These are phyloP conservation scores for Fusarium setosum DNA, from an alignment of 2,329 filamentous ascomycete species.

Conservation along the genomic window DNA sequence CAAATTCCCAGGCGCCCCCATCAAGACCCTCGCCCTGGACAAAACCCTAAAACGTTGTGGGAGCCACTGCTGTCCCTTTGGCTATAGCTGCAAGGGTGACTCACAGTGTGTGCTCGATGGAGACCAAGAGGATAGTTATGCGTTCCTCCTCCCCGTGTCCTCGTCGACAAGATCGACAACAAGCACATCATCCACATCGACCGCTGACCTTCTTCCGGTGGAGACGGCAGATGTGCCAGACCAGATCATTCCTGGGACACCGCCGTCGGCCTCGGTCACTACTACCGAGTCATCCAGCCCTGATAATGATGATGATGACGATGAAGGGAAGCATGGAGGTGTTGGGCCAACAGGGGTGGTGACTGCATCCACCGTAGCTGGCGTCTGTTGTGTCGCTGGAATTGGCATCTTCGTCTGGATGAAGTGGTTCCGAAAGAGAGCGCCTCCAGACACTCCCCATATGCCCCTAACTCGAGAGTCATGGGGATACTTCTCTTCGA, in stretches of 20 bases:
- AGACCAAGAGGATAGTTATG: slow-evolving; percentile 36
- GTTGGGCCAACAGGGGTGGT: slow-evolving; percentile 36
- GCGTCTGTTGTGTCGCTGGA: slow-evolving; percentile 36
- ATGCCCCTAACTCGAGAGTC: slow-evolving; percentile 18
- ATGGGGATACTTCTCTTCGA: slow-evolving; percentile 36
- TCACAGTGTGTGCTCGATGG: slow-evolving; percentile 34
- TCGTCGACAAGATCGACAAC: slow-evolving; percentile 9
- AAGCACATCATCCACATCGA: slow-evolving; percentile 11
- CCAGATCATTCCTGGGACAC: slow-evolving; percentile 3
- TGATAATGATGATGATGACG: slow-evolving; percentile 11
- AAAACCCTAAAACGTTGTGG: slow-evolving; percentile 34
- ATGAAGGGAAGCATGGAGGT: slow-evolving; percentile 10
- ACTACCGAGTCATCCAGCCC: slow-evolving; percentile 17
- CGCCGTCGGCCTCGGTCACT: slow-evolving; percentile 15
- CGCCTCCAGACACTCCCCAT: slow-evolving; percentile 1
- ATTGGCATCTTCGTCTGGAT: slow-evolving; percentile 42
- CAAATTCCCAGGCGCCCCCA: slow-evolving; percentile 28
- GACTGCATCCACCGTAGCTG: slow-evolving; percentile 38
- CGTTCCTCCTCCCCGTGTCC: slow-evolving; percentile 29
- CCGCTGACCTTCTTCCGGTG: slow-evolving; percentile 21
- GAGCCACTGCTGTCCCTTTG: slow-evolving; percentile 39
- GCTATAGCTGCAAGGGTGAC: slow-evolving; percentile 36
- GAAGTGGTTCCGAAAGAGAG: slow-evolving; percentile 39
- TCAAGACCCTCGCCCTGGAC: slow-evolving; percentile 36
- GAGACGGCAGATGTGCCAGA: slow-evolving; percentile 35